Conservation (phyloP, 1,139 yeast genomes). For the Geotrichum carabidarum region DNA sequence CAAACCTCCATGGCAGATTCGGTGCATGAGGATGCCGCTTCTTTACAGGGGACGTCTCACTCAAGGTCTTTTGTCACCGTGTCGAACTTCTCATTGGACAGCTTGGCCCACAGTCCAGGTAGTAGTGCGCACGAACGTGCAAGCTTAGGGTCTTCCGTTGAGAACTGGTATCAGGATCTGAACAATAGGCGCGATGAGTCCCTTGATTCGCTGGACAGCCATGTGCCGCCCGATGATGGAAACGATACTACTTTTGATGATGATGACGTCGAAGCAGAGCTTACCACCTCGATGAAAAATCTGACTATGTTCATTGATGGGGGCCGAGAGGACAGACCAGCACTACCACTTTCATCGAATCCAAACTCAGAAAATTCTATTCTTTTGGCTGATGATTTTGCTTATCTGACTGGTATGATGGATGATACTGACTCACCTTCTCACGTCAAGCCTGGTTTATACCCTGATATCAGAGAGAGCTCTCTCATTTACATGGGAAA, state of each 20-base stretch:
- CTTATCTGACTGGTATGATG: slow-evolving; percentile 14
- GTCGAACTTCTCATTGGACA: neutral
- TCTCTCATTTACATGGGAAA: slow-evolving; percentile 12
- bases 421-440: neutral
- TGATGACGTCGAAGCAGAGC: slow-evolving; percentile 6
- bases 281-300: slow-evolving; percentile 13
- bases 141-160: neutral
- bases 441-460: neutral
- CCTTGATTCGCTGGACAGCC: slow-evolving; percentile 10
- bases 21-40: too few species aligned
- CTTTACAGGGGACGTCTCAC: neutral
- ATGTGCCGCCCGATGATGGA: slow-evolving; percentile 3
- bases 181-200: slow-evolving; percentile 1
- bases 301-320: slow-evolving; percentile 10
- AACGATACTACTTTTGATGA: slow-evolving; percentile 6
- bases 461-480: slow-evolving; percentile 10
- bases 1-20: too few species aligned
- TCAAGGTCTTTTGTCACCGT: neutral
- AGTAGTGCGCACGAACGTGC: neutral
- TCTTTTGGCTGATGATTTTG: slow-evolving; percentile 14
- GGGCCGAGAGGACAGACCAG: neutral
- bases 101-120: neutral
- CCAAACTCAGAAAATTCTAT: slow-evolving; percentile 13
- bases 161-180: neutral
- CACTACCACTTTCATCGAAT: neutral